phyloP scores from a whole-genome alignment of 2,329 filamentous ascomycete species.

The Alternaria triticina region DNA sequence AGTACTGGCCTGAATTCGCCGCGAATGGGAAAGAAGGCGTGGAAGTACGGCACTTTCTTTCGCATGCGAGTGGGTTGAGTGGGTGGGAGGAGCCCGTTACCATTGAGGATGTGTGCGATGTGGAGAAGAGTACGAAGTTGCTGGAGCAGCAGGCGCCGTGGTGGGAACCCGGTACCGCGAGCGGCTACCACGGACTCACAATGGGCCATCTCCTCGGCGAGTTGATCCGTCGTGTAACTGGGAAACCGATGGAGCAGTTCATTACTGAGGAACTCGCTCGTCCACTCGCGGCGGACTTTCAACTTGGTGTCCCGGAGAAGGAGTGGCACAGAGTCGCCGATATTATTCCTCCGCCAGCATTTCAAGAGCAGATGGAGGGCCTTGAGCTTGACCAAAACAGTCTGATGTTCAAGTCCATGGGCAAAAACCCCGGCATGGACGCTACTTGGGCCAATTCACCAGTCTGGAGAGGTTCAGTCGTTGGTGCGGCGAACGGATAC shows the following conservation, averaged over 20 bases:
- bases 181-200: conserved; percentile 21
- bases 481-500: conserved; percentile 18
- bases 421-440: conserved; percentile 12
- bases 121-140: conserved; percentile 10
- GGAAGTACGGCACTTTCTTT: conserved; percentile 22
- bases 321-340: conserved; percentile 17
- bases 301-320: conserved; percentile 12
- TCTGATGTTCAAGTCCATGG: conserved; percentile 8
- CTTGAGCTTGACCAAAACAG: background rate
- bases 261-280: conserved; percentile 69
- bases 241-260: conserved; percentile 10
- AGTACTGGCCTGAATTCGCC: conserved; percentile 30
- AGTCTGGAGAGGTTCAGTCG: background rate
- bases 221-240: conserved; percentile 13
- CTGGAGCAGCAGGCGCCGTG: conserved; percentile 19
- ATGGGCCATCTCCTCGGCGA: conserved; percentile 23
- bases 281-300: conserved; percentile 52
- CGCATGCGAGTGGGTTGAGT: conserved; percentile 20
- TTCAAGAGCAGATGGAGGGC: background rate
- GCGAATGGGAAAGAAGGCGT: conserved; percentile 22
- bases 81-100: conserved; percentile 17
- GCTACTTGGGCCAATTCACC: conserved; percentile 5
- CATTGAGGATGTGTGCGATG: conserved; percentile 8
- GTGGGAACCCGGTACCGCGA: conserved; percentile 24
- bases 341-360: conserved; percentile 15